A percentile compares a stretch with the other conserved stretches of the same genome.
Evolutionary conservation across 2,329 filamentous ascomycete genomes (phyloP).

Genomic region (Penicillium sp.): DNA sequence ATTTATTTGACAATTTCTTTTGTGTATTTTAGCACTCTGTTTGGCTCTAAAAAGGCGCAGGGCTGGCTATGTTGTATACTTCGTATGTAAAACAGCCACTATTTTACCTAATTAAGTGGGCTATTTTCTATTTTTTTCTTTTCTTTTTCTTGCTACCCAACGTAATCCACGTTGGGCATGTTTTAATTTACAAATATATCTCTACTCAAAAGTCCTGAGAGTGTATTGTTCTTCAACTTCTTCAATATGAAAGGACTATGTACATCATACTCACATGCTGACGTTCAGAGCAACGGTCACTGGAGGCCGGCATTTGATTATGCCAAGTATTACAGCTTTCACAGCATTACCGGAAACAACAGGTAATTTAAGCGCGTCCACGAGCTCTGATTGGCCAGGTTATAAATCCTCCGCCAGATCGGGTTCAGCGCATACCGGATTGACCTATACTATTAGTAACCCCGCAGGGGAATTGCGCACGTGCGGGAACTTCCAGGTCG

Average conservation of each 20-base stretch:
- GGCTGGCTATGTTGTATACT: constrained; percentile 10
- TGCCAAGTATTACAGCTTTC: constrained; percentile 4
- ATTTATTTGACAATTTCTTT: not conserved
- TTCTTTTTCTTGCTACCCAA: constrained; percentile 6
- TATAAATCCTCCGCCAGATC: constrained; percentile 1
- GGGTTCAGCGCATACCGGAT: constrained; percentile 3
- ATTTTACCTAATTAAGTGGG: constrained; percentile 15
- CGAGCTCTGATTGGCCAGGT: constrained; percentile 4
- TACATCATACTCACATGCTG: constrained; percentile 13
- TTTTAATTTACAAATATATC: not conserved
- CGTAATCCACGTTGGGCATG: not conserved
- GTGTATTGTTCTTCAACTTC: not conserved
- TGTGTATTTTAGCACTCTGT: not conserved
- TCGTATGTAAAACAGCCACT: constrained; percentile 10
- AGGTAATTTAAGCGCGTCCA: not conserved
- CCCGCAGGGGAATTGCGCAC: constrained; percentile 16
- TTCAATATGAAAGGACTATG: not conserved
- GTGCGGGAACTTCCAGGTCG: constrained; percentile 8
- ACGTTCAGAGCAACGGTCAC: constrained; percentile 11
- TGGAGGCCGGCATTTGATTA: constrained; percentile 8
- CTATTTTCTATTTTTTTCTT: not conserved
- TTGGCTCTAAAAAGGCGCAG: not conserved
- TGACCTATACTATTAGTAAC: constrained; percentile 6
- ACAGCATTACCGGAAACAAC: not conserved
- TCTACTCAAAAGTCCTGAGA: not conserved